A percentile compares a stretch with the other conserved stretches of the same genome.
Evolutionary conservation across 1,284 basidiomycete species (phyloP).

Genomic region (Sanghuangporus weigelae): DNA sequence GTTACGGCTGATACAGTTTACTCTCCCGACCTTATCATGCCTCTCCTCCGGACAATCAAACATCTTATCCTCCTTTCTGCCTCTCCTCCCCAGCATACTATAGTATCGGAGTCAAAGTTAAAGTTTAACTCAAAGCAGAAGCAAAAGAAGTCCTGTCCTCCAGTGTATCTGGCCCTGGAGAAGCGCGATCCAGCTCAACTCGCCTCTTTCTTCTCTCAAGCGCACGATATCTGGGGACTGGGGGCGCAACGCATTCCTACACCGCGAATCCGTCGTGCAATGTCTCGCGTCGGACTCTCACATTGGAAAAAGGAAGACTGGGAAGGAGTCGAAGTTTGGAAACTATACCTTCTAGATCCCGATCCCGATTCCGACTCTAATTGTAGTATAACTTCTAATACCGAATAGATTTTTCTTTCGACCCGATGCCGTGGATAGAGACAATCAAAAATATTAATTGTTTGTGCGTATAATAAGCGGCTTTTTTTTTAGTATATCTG

Average conservation of each 20-base stretch:
- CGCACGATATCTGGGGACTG: slow-evolving; percentile 45
- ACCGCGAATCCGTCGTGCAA: slow-evolving; percentile 54
- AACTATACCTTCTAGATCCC: slow-evolving; percentile 33
- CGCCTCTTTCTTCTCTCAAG: slow-evolving; percentile 48
- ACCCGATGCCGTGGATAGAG: not conserved
- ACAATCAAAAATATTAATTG: slow-evolving; percentile 25
- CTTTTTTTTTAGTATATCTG: not conserved
- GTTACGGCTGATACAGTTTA: slow-evolving; percentile 86
- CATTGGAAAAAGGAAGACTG: slow-evolving; percentile 65
- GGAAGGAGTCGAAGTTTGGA: slow-evolving; percentile 76
- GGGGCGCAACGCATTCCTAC: slow-evolving; percentile 52
- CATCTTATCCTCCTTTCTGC: slow-evolving; percentile 36
- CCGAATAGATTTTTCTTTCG: not conserved
- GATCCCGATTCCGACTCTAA: not conserved
- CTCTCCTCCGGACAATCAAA: slow-evolving; percentile 67
- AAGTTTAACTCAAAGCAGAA: not conserved
- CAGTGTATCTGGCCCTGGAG: slow-evolving; percentile 72
- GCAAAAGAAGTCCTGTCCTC: slow-evolving; percentile 26
- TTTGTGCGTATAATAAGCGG: not conserved
- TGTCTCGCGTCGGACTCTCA: slow-evolving; percentile 48
- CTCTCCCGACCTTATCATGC: slow-evolving; percentile 52
- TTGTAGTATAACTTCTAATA: not conserved
- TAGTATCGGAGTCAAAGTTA: slow-evolving; percentile 16
- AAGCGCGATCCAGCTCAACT: slow-evolving; percentile 68
- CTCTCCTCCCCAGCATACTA: slow-evolving; percentile 19